A percentile compares a stretch with the other conserved stretches of the same genome.
Evolutionary conservation across 2,329 filamentous ascomycete genomes (phyloP).

Genomic region (Ophiostoma australiae): DNA sequence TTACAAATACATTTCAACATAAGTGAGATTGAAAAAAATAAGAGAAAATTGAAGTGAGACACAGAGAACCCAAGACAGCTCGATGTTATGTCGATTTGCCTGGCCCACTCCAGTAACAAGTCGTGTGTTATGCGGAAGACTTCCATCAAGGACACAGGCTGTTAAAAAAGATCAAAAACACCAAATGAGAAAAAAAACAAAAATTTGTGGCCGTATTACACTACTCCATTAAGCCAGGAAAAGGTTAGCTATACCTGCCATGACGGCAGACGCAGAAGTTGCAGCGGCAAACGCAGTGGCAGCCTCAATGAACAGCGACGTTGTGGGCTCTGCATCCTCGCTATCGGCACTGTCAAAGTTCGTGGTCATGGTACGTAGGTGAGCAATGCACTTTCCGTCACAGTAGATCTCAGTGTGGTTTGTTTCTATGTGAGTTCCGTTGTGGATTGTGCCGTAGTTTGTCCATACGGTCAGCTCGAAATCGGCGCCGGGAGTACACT

Average conservation of each 20-base stretch:
- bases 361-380: neutral
- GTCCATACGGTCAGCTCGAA: neutral
- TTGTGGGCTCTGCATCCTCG: neutral
- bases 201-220: neutral
- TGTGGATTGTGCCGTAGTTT: neutral
- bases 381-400: constrained; percentile 6
- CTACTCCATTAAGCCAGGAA: neutral
- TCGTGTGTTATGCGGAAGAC: no score
- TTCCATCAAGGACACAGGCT: no score
- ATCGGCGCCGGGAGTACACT: neutral
- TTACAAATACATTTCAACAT: no score
- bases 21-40: no score
- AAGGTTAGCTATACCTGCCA: neutral
- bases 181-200: neutral
- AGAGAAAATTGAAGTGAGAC: no score
- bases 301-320: neutral
- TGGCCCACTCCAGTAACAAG: no score
- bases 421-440: neutral
- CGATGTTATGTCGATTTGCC: no score
- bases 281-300: neutral
- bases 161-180: neutral
- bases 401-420: constrained; percentile 14
- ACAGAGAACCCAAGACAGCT: no score
- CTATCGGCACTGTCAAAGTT: neutral
- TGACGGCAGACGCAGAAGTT: neutral